A percentile compares a stretch with the other conserved stretches of the same genome.
Conservation (phyloP, 2,329 filamentous ascomycete species). For the Diplodia scrobiculata region DNA sequence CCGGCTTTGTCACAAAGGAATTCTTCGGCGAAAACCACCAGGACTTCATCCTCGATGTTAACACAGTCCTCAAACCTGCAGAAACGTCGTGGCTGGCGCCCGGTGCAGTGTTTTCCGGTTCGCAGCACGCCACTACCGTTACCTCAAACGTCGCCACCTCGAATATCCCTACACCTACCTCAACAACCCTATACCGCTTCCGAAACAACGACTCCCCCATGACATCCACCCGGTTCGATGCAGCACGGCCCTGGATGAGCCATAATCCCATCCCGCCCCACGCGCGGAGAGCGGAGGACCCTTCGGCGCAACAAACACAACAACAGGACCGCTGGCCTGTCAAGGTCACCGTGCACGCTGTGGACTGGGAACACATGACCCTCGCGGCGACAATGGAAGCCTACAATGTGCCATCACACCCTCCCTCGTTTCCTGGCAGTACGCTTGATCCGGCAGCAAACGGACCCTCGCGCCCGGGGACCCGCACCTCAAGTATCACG, state of each 20-base stretch:
- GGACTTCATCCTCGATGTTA: conserved; percentile 62
- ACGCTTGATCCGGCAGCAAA: conserved; percentile 26
- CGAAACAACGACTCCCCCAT: conserved; percentile 34
- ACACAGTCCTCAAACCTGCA: conserved; percentile 53
- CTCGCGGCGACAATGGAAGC: conserved; percentile 70
- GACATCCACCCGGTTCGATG: conserved; percentile 36
- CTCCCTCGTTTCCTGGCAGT: conserved; percentile 36
- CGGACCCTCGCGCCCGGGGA: conserved; percentile 31
- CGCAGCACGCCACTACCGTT: conserved; percentile 58
- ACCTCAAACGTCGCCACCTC: conserved; percentile 35
- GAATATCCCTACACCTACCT: conserved; percentile 30
- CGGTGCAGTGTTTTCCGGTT: conserved; percentile 63
- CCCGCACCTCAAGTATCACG: conserved; percentile 55
- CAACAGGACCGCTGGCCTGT: conserved; percentile 67
- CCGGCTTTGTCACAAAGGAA: conserved; percentile 57
- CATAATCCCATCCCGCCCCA: conserved; percentile 39
- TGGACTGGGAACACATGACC: conserved; percentile 63
- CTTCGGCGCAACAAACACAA: conserved; percentile 30
- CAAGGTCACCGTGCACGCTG: conserved; percentile 64
- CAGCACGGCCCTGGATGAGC: conserved; percentile 45
- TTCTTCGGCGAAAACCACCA: conserved; percentile 56
- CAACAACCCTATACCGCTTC: conserved; percentile 37
- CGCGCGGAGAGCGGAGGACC: conserved; percentile 31
- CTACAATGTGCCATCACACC: conserved; percentile 63
- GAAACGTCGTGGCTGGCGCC: conserved; percentile 64